Base-by-base conservation (phyloP, 768 basidiomycete species). In the Lentinula boryana region DNA sequence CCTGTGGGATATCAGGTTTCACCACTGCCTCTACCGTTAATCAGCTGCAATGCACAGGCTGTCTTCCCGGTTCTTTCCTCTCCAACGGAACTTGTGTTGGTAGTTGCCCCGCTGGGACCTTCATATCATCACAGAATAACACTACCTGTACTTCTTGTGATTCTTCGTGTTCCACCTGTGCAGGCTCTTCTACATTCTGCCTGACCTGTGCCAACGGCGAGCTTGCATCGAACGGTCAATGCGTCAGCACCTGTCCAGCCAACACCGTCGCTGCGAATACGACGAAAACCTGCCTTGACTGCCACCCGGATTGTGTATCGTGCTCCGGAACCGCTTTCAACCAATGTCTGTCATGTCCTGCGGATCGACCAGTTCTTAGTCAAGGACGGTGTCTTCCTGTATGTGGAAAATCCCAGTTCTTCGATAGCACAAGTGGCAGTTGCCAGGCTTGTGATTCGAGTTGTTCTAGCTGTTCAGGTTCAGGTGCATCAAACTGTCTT, bases 221-320 rank as follows among this genome's bases (percentile, higher is more conserved):
- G 65, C 76, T 93, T 18, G 90, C 89, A 27, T 84, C 84, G 12
- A 72, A 75, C 33, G 93, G 93, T 10, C 83, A 84, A 71, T 96
- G 93, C 68, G 83, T 90, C 50, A 74, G 82, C 16, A 80, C 84
- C 5, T 95, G 93, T 68, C 91, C 93, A 0, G 79, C 85, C 41
- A 84, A 83, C 62, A 83, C 86, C 1, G 88, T 93, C 73, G 74
- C 78, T 56, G 81, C 88, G 5, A 52, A 60, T 18, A 21, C 58
- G 38, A 51, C 58, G 10, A 60, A 60, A 32, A 60, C 58, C 10
- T 79, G 93, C 74, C 68, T 84, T 58, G 66, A 85, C 5, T 96
- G 94, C 71, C 93, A 95, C 62, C 85, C 91, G 0, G 94, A 95
- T 68, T 96, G 93, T 67, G 84, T 83, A 15, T 85, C 88, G 1